Base-by-base conservation (phyloP, 2,329 filamentous ascomycete species). In the Ophiocordyceps sinensis region DNA sequence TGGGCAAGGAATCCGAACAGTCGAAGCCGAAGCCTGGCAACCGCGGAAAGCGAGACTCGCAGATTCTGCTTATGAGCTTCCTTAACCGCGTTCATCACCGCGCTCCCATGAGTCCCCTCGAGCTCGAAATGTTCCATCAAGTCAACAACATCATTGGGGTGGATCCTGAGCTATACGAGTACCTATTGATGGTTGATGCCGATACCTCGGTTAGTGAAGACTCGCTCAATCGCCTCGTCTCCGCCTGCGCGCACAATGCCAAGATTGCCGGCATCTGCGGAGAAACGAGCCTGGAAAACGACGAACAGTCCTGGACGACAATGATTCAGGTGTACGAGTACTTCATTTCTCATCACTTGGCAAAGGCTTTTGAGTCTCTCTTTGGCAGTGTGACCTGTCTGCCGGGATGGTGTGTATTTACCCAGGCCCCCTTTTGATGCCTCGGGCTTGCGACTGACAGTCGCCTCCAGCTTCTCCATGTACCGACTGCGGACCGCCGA, bases 321-420 rank as follows among this genome's bases (percentile, higher is more conserved):
- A 98, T 98, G 91, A 98, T 98, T 55, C 91, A 98, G 61, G 91
- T 98, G 49, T 98, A 98, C 66, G 91, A 98, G 62, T 98, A 98
- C 70, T 98, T 88, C 62, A 98, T 98, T 57, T 96, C 91, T 28
- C 91, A 98, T 71, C 84, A 98, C 63, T 67, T 98, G 59, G 73
- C 91, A 41, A 98, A 98, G 68, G 86, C 91, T 46, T 98, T 98
- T 57, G 91, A 98, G 61, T 95, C 87, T 45, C 76, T 98, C 45
- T 98, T 98, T 56, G 91, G 88, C 57, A 94, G 86, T 61, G 91
- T 98, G 45, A 98, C 91, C 44, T 98, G 91, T 81, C 79, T 98
- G 68, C 91, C 91, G 49, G 91, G 91, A 75, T 98, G 91, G 89
- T 95, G 77, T 68, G 85, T 78, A 9, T 26, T 26, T 6, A 7